Evolutionary conservation across 108 stramenopile genomes (phyloP).

Genomic region (Epipyxis sp.): DNA sequence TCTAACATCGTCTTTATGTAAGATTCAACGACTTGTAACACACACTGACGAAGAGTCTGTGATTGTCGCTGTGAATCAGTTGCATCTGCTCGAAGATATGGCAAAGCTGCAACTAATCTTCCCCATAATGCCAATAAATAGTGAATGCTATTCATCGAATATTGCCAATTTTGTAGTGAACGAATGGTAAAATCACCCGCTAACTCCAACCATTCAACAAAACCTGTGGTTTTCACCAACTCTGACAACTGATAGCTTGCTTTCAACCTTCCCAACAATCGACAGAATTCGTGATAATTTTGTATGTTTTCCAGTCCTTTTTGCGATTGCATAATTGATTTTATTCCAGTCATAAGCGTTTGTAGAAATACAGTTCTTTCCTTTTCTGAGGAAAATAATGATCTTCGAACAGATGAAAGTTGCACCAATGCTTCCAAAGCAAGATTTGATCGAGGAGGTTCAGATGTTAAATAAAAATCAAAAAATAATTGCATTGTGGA

Average conservation of each 20-base stretch:
- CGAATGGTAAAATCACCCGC: slow-evolving; percentile 83
- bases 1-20: slow-evolving; percentile 93
- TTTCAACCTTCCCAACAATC: slow-evolving; percentile 89
- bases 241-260: slow-evolving; percentile 94
- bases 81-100: slow-evolving; percentile 81
- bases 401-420: slow-evolving; percentile 72
- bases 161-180: slow-evolving; percentile 91
- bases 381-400: slow-evolving; percentile 86
- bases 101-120: slow-evolving; percentile 90
- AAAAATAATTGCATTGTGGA: slow-evolving; percentile 80
- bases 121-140: slow-evolving; percentile 94
- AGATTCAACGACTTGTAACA: slow-evolving; percentile 77
- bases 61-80: slow-evolving; percentile 78
- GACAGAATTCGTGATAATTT: slow-evolving; percentile 96
- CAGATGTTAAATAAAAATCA: slow-evolving; percentile 88
- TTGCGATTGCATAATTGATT: slow-evolving; percentile 78
- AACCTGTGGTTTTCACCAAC: slow-evolving; percentile 83
- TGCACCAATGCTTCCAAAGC: slow-evolving; percentile 23
- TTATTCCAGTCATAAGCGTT: slow-evolving; percentile 74
- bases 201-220: slow-evolving; percentile 87
- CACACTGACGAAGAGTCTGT: slow-evolving; percentile 71
- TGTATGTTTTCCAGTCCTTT: slow-evolving; percentile 87
- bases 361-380: slow-evolving; percentile 82
- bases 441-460: slow-evolving; percentile 70
- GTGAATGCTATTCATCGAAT: slow-evolving; percentile 87